These are phyloP conservation scores for Penicillium sp. DNA, from an alignment of 2,329 filamentous ascomycete species.

Conservation along the genomic window DNA sequence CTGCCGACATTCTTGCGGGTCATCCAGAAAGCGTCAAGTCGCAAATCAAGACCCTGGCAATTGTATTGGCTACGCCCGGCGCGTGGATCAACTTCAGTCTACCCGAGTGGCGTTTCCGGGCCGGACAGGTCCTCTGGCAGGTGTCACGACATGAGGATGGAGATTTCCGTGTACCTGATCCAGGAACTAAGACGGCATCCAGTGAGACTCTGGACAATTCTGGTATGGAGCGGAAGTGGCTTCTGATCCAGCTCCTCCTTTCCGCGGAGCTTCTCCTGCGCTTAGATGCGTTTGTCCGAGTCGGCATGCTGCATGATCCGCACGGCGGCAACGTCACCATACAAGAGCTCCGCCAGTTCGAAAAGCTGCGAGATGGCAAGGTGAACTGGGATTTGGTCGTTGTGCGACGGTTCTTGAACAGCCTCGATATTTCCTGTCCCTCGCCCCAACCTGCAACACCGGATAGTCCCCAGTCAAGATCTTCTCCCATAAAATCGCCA, in stretches of 20 bases:
- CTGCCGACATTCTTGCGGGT: conserved; percentile 22
- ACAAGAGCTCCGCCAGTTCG: conserved; percentile 49
- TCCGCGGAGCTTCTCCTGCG: conserved; percentile 58
- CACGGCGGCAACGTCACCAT: conserved; percentile 44
- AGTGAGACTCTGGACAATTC: conserved; percentile 28
- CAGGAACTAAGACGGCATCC: conserved; percentile 4
- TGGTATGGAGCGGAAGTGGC: conserved; percentile 52
- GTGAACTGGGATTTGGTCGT: conserved; percentile 60
- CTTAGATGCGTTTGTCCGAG: conserved; percentile 50
- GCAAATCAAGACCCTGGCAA: conserved; percentile 49
- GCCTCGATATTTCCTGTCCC: conserved; percentile 43
- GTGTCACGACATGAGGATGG: conserved; percentile 37
- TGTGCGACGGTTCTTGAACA: conserved; percentile 55
- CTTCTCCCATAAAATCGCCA: conserved; percentile 3
- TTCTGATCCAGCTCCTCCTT: conserved; percentile 57
- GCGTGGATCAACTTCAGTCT: conserved; percentile 53
- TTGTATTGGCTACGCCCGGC: conserved; percentile 44
- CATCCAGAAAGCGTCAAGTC: conserved; percentile 42
- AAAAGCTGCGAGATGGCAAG: conserved; percentile 52
- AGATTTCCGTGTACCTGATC: conserved; percentile 27
- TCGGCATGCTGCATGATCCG: conserved; percentile 43
- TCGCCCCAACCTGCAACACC: conserved; percentile 9
- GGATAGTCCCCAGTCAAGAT: not conserved
- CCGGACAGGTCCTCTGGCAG: conserved; percentile 51
- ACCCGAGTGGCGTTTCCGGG: conserved; percentile 48